Conservation (phyloP, 805 yeast species). For the Hanseniaspora jakobsenii region DNA sequence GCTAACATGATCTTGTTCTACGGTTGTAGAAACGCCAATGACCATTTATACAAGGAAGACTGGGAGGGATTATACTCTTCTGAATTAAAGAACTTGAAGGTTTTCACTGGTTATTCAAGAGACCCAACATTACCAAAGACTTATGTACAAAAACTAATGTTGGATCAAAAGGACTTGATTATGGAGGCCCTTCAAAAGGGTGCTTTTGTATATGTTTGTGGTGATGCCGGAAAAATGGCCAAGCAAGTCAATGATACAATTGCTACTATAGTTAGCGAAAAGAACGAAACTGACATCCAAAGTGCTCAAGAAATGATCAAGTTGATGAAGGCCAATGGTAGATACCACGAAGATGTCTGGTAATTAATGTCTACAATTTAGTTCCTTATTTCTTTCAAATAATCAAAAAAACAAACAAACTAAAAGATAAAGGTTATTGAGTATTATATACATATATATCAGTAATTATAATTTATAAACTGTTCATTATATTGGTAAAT, state of each 20-base stretch:
- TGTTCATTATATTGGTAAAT: too few species aligned
- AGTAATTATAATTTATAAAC: too few species aligned
- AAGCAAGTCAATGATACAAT: constrained; percentile 75
- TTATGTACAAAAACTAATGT: constrained; percentile 75
- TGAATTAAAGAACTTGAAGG: constrained; percentile 46
- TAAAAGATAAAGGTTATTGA: too few species aligned
- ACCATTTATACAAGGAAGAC: constrained; percentile 76
- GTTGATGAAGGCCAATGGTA: constrained; percentile 67
- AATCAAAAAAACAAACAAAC: too few species aligned
- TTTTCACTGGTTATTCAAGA: constrained; percentile 80
- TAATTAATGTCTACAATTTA: constrained; percentile 29
- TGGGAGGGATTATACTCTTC: constrained; percentile 62
- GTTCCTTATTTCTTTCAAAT: too few species aligned
- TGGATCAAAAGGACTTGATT: constrained; percentile 38
- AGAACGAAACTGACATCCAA: constrained; percentile 50
- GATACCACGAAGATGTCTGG: constrained; percentile 98
- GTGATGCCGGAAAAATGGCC: constrained; percentile 94
- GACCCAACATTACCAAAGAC: constrained; percentile 43
- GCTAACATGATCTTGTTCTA: constrained; percentile 72
- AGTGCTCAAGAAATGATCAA: constrained; percentile 69
- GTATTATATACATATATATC: too few species aligned
- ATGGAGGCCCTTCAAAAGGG: constrained; percentile 46
- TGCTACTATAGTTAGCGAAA: constrained; percentile 46
- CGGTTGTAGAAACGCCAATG: constrained; percentile 82
- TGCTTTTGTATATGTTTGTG: constrained; percentile 89